Conservation (phyloP, 495 filamentous ascomycete species). For the Trichoderma erinaceum region DNA sequence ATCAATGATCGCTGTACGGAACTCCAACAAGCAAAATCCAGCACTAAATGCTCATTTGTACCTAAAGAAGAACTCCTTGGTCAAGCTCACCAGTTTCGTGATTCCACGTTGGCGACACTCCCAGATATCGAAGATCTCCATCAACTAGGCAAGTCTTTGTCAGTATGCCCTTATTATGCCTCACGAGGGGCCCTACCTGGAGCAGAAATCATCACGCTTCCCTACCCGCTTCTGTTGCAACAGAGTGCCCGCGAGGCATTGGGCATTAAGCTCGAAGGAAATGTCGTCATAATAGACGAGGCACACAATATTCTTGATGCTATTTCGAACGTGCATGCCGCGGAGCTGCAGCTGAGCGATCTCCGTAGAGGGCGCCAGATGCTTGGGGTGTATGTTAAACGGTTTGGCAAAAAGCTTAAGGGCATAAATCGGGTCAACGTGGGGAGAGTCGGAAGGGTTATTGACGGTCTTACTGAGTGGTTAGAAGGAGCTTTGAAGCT, state of each 20-base stretch:
- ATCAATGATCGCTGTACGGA: constrained; percentile 97
- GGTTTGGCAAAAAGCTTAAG: constrained; percentile 74
- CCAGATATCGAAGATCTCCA: constrained; percentile 92
- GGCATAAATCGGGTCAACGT: constrained; percentile 92
- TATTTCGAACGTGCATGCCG: constrained; percentile 79
- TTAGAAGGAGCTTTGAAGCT: constrained; percentile 44
- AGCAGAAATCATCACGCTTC: constrained; percentile 89
- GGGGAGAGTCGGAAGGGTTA: constrained; percentile 72
- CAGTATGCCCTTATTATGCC: constrained; percentile 93
- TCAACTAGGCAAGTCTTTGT: constrained; percentile 66
- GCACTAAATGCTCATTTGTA: constrained; percentile 70
- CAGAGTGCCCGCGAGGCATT: constrained; percentile 85
- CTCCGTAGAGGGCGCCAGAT: constrained; percentile 64
- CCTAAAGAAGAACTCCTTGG: constrained; percentile 69
- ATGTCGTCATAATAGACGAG: constrained; percentile 91
- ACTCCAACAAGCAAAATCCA: constrained; percentile 69
- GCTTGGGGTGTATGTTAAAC: constrained; percentile 74
- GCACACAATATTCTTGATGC: constrained; percentile 98
- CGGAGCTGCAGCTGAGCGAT: constrained; percentile 65
- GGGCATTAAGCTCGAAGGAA: constrained; percentile 74
- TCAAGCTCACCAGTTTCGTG: constrained; percentile 74
- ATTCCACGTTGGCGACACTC: constrained; percentile 75
- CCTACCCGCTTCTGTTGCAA: constrained; percentile 86
- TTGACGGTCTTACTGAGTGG: constrained; percentile 68
- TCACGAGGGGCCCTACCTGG: constrained; percentile 74